phyloP scores from a whole-genome alignment of 495 filamentous ascomycete species.

The Annulohypoxylon bovei region DNA sequence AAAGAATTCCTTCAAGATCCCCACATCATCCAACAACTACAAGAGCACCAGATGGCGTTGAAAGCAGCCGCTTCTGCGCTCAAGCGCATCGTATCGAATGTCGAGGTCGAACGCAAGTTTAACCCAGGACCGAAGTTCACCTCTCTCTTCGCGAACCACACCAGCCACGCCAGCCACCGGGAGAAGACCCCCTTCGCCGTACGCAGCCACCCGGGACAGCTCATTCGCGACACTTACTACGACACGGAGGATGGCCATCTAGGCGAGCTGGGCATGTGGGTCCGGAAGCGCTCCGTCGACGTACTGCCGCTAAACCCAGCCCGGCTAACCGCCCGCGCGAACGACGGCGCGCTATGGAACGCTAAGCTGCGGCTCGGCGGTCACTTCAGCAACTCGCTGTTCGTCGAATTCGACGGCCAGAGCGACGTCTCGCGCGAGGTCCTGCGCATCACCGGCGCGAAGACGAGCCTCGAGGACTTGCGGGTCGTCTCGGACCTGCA shows the following conservation, averaged over 20 bases:
- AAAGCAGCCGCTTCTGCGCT: slow-evolving; percentile 13
- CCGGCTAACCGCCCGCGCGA: neutral
- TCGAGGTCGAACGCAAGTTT: slow-evolving; percentile 40
- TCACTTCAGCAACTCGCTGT: slow-evolving; percentile 28
- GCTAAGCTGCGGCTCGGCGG: slow-evolving; percentile 30
- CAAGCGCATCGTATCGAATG: slow-evolving; percentile 27
- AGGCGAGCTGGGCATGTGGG: slow-evolving; percentile 25
- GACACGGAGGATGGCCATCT: slow-evolving; percentile 28
- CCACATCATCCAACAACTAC: neutral
- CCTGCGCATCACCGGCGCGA: slow-evolving; percentile 7
- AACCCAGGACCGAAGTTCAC: slow-evolving; percentile 26
- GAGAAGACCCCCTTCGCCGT: slow-evolving; percentile 1
- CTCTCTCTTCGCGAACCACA: slow-evolving; percentile 6
- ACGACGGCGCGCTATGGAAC: slow-evolving; percentile 21
- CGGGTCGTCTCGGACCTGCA: slow-evolving; percentile 25
- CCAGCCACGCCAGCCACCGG: neutral
- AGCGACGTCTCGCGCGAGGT: slow-evolving; percentile 26
- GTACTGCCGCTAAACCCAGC: neutral
- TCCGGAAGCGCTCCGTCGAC: slow-evolving; percentile 18
- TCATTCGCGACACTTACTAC: slow-evolving; percentile 37
- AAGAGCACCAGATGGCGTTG: neutral
- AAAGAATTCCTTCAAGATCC: neutral
- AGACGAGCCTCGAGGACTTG: slow-evolving; percentile 27
- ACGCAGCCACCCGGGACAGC: neutral
- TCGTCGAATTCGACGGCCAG: slow-evolving; percentile 28